These are phyloP conservation scores for Phytophthora ramorum DNA, from an alignment of 352 stramenopile genomes.

Conservation along the genomic window DNA sequence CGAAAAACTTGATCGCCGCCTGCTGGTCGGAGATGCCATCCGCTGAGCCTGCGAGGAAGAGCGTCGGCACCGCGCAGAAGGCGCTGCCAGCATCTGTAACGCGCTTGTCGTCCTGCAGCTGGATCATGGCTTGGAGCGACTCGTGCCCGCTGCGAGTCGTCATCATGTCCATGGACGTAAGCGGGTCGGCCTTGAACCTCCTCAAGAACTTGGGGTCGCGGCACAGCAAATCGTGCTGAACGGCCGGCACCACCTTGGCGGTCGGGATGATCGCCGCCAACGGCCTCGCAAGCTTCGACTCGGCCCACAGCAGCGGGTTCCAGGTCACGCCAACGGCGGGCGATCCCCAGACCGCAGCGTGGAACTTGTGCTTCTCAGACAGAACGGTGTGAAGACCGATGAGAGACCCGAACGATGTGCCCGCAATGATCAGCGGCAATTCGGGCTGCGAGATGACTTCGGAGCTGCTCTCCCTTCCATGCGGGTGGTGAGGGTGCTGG, in stretches of 20 bases:
- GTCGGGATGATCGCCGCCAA: conserved; percentile 38
- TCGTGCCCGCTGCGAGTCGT: conserved; percentile 44
- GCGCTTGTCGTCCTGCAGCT: conserved; percentile 37
- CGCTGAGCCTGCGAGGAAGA: conserved; percentile 51
- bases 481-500: conserved; percentile 35
- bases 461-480: conserved; percentile 29
- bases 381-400: conserved; percentile 51
- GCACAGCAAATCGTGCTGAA: conserved; percentile 46
- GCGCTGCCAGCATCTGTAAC: conserved; percentile 28
- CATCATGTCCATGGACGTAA: conserved; percentile 46
- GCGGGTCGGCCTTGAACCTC: conserved; percentile 42
- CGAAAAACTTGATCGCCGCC: conserved; percentile 57
- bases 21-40: conserved; percentile 58
- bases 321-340: conserved; percentile 56
- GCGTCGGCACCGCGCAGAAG: conserved; percentile 35
- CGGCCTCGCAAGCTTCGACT: conserved; percentile 32
- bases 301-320: conserved; percentile 38
- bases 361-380: conserved; percentile 50
- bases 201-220: conserved; percentile 41
- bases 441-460: conserved; percentile 40
- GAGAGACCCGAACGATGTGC: conserved; percentile 47
- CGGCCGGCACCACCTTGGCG: conserved; percentile 38
- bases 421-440: conserved; percentile 47
- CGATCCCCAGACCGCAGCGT: conserved; percentile 56
- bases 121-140: conserved; percentile 43